Percentiles rank a stretch among this genome's conserved stretches.
Conservation (phyloP, 306 rosid species). For the Gillenia trifoliata region DNA sequence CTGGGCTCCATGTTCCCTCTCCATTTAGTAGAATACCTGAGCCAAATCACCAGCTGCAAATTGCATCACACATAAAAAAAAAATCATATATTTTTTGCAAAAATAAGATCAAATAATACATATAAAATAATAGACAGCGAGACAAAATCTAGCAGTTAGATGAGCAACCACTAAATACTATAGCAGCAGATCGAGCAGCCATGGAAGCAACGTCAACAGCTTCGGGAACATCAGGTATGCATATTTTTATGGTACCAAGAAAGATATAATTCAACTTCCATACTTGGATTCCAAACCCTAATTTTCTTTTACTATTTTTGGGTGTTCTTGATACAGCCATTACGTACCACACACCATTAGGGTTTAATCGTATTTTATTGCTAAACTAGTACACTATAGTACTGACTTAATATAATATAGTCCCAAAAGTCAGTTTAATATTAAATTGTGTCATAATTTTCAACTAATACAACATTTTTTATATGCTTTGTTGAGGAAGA, state of each 20-base stretch:
- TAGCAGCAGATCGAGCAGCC: conserved; percentile 28
- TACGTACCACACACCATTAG: conserved; percentile 9
- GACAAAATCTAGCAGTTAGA: conserved; percentile 56
- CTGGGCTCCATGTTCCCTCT: not conserved
- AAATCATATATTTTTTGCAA: not conserved
- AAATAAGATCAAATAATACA: not conserved
- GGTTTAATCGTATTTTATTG: not conserved
- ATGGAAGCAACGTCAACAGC: conserved; percentile 39
- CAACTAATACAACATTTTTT: conserved; percentile 21
- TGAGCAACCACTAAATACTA: conserved; percentile 33
- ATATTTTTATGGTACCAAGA: conserved; percentile 44
- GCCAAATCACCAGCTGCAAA: conserved; percentile 16
- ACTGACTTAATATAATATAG: not conserved
- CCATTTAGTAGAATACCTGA: not conserved
- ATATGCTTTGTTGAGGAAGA: conserved; percentile 29
- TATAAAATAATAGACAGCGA: conserved; percentile 7
- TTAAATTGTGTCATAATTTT: conserved; percentile 21
- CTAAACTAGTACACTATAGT: not conserved
- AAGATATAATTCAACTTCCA: conserved; percentile 2
- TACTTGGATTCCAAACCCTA: conserved; percentile 3
- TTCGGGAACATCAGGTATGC: conserved; percentile 53
- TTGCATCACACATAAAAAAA: not conserved
- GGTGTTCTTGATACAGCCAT: conserved; percentile 38
- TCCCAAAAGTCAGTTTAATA: not conserved
- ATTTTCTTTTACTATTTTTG: conserved; percentile 19